Conservation (phyloP, 371 early-diverging fungal genomes). For the Haplosporangium sp. region DNA sequence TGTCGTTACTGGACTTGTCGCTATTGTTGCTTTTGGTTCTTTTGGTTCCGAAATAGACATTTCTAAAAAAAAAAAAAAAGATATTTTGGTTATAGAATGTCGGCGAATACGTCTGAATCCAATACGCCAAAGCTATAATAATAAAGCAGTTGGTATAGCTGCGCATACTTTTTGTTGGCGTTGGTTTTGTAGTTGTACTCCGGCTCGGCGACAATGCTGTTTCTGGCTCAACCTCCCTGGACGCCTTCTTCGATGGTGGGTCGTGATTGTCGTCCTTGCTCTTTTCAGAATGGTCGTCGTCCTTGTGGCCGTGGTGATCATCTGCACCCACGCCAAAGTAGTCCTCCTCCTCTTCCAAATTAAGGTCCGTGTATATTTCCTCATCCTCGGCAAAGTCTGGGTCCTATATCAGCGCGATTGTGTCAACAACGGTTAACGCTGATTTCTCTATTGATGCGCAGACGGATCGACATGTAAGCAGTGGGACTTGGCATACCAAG, state of each 20-base stretch:
- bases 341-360: conserved; percentile 90
- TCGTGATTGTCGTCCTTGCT: conserved; percentile 50
- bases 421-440: no score
- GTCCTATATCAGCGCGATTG: conserved; percentile 54
- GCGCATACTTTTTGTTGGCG: conserved; percentile 32
- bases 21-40: conserved; percentile 21
- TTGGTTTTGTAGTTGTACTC: conserved; percentile 7
- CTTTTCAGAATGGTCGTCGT: conserved; percentile 32
- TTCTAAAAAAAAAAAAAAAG: conserved; percentile 11
- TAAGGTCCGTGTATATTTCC: conserved; percentile 91
- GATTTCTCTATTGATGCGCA: no score
- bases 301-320: conserved; percentile 54
- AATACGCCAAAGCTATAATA: no score
- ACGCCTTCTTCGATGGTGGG: conserved; percentile 32
- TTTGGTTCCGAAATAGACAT: conserved; percentile 29
- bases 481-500: conserved; percentile 47
- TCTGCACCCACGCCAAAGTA: conserved; percentile 70
- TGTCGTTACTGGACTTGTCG: conserved; percentile 9
- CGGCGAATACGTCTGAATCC: no score
- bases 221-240: conserved; percentile 54
- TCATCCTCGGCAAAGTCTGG: conserved; percentile 93
- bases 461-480: not conserved
- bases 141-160: not conserved
- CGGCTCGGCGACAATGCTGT: conserved; percentile 23
- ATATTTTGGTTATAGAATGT: no score